Evolutionary conservation across 768 basidiomycete species (phyloP).

Genomic region (Filobasidium floriforme): DNA sequence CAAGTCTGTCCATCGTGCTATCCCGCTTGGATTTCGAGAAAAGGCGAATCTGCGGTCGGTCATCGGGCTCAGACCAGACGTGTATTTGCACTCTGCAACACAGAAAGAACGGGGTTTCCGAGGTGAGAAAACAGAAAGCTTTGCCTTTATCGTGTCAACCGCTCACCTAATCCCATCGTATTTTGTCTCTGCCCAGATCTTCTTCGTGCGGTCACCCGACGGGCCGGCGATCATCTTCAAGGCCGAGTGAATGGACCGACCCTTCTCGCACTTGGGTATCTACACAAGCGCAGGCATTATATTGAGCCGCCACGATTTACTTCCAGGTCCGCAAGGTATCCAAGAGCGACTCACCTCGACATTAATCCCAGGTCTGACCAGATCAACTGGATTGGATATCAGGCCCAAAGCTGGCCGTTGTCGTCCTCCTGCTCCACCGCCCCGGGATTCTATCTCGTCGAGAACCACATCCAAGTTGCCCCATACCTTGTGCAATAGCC

Average conservation of each 20-base stretch:
- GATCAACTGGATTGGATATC: constrained; percentile 31
- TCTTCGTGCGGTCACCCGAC: constrained; percentile 37
- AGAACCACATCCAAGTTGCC: constrained; percentile 58
- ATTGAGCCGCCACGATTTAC: neutral
- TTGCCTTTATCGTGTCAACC: neutral
- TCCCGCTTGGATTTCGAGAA: constrained; percentile 83
- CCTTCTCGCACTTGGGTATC: constrained; percentile 81
- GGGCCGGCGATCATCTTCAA: constrained; percentile 47
- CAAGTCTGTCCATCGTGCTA: constrained; percentile 66
- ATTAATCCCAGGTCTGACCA: constrained; percentile 53
- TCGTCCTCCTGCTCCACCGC: constrained; percentile 39
- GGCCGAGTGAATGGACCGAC: constrained; percentile 55
- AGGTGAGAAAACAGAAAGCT: neutral
- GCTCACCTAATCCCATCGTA: constrained; percentile 76
- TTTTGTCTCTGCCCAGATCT: constrained; percentile 81
- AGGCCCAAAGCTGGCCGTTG: neutral
- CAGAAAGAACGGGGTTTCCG: too few species aligned
- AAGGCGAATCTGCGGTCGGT: constrained; percentile 56
- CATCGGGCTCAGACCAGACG: constrained; percentile 51
- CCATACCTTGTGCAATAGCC: constrained; percentile 53
- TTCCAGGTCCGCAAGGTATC: too few species aligned
- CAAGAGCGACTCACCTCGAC: constrained; percentile 58
- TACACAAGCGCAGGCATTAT: constrained; percentile 28
- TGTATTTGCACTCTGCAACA: constrained; percentile 71
- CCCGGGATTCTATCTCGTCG: constrained; percentile 30